Evolutionary conservation across 2,329 filamentous ascomycete species (phyloP), one percentile per base, ranked within the genome.

Genomic region (Madurella fahalii): DNA sequence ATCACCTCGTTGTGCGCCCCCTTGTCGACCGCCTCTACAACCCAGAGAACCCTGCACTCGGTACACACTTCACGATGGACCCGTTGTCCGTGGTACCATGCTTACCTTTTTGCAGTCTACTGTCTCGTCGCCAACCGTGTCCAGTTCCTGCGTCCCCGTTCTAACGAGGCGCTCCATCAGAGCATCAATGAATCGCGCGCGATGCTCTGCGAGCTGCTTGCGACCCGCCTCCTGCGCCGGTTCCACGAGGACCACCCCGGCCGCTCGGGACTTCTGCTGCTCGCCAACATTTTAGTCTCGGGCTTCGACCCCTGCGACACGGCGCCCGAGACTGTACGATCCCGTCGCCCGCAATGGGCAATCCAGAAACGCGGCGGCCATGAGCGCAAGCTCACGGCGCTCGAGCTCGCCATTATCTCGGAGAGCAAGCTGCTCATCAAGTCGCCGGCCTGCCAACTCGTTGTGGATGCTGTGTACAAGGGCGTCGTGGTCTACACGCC

Each of bases 291-390:
- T 20, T 77, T 89, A 1, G 85, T 89, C 1, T 83, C 84, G 5
- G 84, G 84, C 1, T 89, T 89, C 58, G 84, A 88, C 61, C 85
- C 86, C 1, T 89, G 89, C 58, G 83, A 89, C 62, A 84, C 84
- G 47, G 85, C 85, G 0, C 85, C 86, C 0, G 68, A 74, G 1
- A 77, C 84, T 30, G 77, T 88, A 20, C 72, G 77, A 39, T 73
- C 76, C 8, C 68, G 72, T 11, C 66, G 68, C 7, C 63, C 67
- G 4, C 72, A 74, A 49, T 74, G 72, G 71, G 69, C 71, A 0
- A 64, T 72, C 2, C 69, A 73, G 47, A 66, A 71, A 15, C 64
- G 70, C 59, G 65, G 68, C 47, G 72, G 72, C 20, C 68, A 73
- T 42, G 75, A 76, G 61, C 67, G 81, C 52, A 85, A 84, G 66